Base-by-base conservation (phyloP, 345 rosid species). In the Zanthoxylum bungeanum region DNA sequence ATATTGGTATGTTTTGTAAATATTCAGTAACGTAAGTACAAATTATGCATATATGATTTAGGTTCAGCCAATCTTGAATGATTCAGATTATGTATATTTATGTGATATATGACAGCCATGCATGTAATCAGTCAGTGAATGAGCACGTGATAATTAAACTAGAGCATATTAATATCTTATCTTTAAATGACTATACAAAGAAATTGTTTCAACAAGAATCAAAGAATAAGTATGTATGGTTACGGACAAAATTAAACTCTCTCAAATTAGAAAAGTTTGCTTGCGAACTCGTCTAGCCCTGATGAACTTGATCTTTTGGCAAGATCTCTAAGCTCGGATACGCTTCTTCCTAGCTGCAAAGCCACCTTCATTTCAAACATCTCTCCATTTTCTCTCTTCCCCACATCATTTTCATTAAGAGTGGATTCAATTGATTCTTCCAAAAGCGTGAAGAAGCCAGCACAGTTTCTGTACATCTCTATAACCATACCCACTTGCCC, bases 401-500 rank as follows among this genome's bases (percentile, higher is more conserved):
- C 71, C 55, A 65, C 50, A 7, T 76, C 72, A 19, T 28, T 47
- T 66, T 73, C 84, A n/a, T 65, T 66, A 9, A 81, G 53, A 4
- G 60, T 71, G 0, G 77, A 53, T 25, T 78, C 79, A 2, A 86
- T 76, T 1, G 80, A 66, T 56, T 77, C 84, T 63, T 76, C 85
- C 75, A 80, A 3, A 2, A 78, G 75, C 2, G 30, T 6, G 30
- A 86, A 76, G 75, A 72, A 79, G 12, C 87, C 89, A 4, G 83
- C 80, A 56, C 76, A 72, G 79, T 80, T 78, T 56, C 84, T 78
- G 69, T 86, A 86, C 84, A 86, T 81, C 71, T 85, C 89, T 33
- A 86, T 44, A 65, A 81, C 87, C 89, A 83, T 86, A 4, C 87
- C 89, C 3, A 86, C 80, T 68, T 86, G 89, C 2, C 64, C 83